Percentiles rank a stretch among this genome's conserved stretches.
Evolutionary conservation across 352 stramenopile species (phyloP).

Genomic region (Globisporangium cylindrosporum): DNA sequence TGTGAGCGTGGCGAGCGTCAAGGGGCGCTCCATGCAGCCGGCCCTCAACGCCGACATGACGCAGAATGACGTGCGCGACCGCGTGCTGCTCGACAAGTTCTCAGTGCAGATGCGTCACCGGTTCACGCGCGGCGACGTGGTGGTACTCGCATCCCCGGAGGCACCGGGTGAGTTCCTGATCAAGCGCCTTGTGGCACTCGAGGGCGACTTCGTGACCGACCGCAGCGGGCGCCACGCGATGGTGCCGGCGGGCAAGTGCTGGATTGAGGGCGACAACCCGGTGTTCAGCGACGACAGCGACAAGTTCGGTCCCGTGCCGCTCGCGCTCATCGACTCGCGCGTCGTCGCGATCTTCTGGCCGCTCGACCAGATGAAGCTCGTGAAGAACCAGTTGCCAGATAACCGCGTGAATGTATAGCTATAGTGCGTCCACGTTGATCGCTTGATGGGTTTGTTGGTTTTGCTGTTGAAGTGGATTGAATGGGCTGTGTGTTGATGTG

Average conservation of each 20-base stretch:
- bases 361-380: constrained; percentile 56
- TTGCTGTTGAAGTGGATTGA: background rate
- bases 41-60: constrained; percentile 70
- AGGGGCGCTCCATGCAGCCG: constrained; percentile 84
- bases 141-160: constrained; percentile 73
- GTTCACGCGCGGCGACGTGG: constrained; percentile 69
- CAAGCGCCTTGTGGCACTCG: constrained; percentile 74
- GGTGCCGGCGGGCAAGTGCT: constrained; percentile 78
- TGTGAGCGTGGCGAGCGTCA: constrained; percentile 68
- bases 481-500: background rate
- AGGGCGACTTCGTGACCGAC: constrained; percentile 72
- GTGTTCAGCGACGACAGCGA: constrained; percentile 79
- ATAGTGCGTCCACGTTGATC: background rate
- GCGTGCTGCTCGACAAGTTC: constrained; percentile 85
- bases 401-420: constrained; percentile 53
- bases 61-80: constrained; percentile 64
- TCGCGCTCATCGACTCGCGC: constrained; percentile 78
- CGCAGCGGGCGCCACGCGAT: constrained; percentile 29
- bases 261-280: constrained; percentile 80
- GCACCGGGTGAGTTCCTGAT: constrained; percentile 56
- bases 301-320: constrained; percentile 66
- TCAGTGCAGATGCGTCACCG: constrained; percentile 70
- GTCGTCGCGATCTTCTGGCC: constrained; percentile 83
- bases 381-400: constrained; percentile 48
- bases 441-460: background rate